Percentiles rank a stretch among this genome's conserved stretches.
Conservation (phyloP, 1,284 basidiomycete genomes). For the Moesziomyces sp. region DNA sequence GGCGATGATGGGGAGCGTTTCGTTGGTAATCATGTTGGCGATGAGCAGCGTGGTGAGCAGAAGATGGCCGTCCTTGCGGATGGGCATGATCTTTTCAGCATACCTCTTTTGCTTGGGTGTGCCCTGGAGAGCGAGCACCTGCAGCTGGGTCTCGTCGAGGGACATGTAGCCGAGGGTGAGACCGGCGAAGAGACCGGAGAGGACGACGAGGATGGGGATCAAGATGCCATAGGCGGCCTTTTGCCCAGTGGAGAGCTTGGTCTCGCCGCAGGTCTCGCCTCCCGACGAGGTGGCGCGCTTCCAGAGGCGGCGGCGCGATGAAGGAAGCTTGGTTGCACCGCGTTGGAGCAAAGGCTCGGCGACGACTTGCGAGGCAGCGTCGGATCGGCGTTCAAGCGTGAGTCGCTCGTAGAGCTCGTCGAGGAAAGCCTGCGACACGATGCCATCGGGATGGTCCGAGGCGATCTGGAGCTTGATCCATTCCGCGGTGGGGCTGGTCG, state of each 20-base stretch:
- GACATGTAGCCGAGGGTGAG: conserved; percentile 91
- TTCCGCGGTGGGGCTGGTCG: conserved; percentile 10
- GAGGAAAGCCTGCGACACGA: conserved; percentile 22
- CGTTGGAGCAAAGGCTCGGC: background rate
- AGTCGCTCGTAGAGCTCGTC: conserved; percentile 38
- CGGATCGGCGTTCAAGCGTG: conserved; percentile 16
- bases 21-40: conserved; percentile 67
- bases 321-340: background rate
- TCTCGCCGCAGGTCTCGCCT: conserved; percentile 16
- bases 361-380: background rate
- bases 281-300: conserved; percentile 25
- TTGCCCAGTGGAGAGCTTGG: conserved; percentile 25
- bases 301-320: conserved; percentile 26
- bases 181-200: conserved; percentile 77
- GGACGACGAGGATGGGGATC: conserved; percentile 73
- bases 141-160: conserved; percentile 89
- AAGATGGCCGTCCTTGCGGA: conserved; percentile 73
- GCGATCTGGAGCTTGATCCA: conserved; percentile 25
- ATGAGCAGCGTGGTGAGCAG: conserved; percentile 66
- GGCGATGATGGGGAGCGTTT: conserved; percentile 85
- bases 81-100: conserved; percentile 85
- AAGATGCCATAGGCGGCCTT: conserved; percentile 67
- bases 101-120: conserved; percentile 82
- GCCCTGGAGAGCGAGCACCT: conserved; percentile 84
- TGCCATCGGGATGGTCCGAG: background rate